These are phyloP conservation scores for Vitis hybrid DNA, from an alignment of 177 flowering plant species.

Conservation along the genomic window DNA sequence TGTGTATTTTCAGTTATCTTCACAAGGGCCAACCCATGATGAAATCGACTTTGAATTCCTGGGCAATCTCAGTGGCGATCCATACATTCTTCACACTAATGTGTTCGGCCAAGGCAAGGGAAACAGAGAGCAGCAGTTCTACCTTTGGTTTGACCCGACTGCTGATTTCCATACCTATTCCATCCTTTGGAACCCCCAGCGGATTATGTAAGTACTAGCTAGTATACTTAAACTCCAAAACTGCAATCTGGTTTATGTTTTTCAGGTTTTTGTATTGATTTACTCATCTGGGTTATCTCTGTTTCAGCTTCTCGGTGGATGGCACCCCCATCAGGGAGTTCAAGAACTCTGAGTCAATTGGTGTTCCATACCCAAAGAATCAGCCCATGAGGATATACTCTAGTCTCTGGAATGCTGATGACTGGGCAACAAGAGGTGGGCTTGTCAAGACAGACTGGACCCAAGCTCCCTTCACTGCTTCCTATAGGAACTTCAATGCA, in stretches of 20 bases:
- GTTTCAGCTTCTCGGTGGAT: conserved; percentile 43
- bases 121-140: conserved; percentile 48
- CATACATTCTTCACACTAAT: conserved; percentile 56
- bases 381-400: conserved; percentile 50
- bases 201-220: conserved; percentile 24
- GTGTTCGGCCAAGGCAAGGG: conserved; percentile 56
- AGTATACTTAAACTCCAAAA: background rate
- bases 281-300: background rate
- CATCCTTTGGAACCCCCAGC: conserved; percentile 52
- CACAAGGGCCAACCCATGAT: conserved; percentile 43
- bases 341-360: conserved; percentile 39
- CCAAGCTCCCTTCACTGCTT: conserved; percentile 41
- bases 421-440: conserved; percentile 52
- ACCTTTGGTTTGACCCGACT: conserved; percentile 63
- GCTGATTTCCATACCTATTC: conserved; percentile 54
- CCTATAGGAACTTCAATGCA: conserved; percentile 20
- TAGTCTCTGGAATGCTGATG: conserved; percentile 50
- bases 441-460: conserved; percentile 46
- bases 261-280: no score
- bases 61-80: conserved; percentile 59
- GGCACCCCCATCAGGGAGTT: conserved; percentile 48
- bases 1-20: conserved; percentile 29
- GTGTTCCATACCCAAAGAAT: conserved; percentile 42
- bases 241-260: background rate
- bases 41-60: conserved; percentile 58